These are phyloP conservation scores for Cucurbita argyrosperma DNA, from an alignment of 306 rosid species.

Conservation along the genomic window DNA sequence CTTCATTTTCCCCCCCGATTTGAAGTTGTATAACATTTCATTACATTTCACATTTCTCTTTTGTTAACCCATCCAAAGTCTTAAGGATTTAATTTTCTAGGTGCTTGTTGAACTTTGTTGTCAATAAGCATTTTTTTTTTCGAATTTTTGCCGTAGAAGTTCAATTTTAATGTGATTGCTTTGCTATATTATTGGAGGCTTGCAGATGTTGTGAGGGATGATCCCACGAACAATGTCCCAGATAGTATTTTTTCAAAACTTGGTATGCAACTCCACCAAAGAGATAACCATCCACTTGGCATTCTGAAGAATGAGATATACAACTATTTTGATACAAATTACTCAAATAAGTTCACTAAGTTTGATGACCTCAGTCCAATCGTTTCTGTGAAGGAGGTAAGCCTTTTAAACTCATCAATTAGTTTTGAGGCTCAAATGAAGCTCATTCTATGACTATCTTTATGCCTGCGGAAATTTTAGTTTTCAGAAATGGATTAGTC, in stretches of 20 bases:
- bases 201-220: conserved; percentile 83
- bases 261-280: conserved; percentile 86
- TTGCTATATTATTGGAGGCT: conserved; percentile 7
- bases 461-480: background rate
- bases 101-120: background rate
- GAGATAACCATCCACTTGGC: conserved; percentile 84
- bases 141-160: background rate
- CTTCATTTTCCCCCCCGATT: background rate
- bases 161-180: background rate
- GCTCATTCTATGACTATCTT: background rate
- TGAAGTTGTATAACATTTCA: background rate
- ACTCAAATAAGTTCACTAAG: conserved; percentile 66
- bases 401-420: background rate
- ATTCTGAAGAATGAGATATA: conserved; percentile 75
- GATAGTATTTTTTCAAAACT: conserved; percentile 72
- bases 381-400: conserved; percentile 73
- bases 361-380: conserved; percentile 73
- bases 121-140: background rate
- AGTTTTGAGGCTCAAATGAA: background rate
- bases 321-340: conserved; percentile 60
- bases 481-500: background rate
- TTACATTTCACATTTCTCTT: background rate
- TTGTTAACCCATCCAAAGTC: background rate
- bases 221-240: conserved; percentile 86
- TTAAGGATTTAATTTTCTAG: background rate